These are phyloP conservation scores for Solanum bulbocastanum DNA, from an alignment of 257 asterid genomes.

Conservation along the genomic window DNA sequence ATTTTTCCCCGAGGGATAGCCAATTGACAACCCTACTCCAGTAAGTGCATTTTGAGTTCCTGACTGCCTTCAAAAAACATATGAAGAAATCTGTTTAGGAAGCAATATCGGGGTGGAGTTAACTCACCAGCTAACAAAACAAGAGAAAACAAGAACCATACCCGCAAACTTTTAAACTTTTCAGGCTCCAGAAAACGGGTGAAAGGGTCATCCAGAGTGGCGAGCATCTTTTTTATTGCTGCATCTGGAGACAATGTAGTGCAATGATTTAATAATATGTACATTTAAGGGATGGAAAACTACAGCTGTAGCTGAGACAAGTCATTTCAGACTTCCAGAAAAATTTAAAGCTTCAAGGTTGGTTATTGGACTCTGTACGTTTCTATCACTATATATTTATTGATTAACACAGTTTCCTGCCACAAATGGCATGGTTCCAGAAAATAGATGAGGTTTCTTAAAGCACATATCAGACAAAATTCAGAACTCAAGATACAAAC, in stretches of 20 bases:
- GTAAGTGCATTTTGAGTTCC: conserved; percentile 84
- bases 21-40: conserved; percentile 95
- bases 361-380: not conserved
- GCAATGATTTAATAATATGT: not conserved
- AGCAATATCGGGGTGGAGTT: not conserved
- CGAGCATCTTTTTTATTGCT: conserved; percentile 89
- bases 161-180: conserved; percentile 84
- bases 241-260: conserved; percentile 38
- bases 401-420: not conserved
- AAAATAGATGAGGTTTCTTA: not conserved
- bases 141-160: conserved; percentile 25
- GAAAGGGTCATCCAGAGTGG: conserved; percentile 92
- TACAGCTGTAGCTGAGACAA: not conserved
- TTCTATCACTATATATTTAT: not conserved
- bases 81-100: conserved; percentile 14
- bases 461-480: not conserved
- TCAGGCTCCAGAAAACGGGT: conserved; percentile 96
- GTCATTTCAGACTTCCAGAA: not conserved
- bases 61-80: conserved; percentile 86
- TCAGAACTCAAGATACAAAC: not conserved
- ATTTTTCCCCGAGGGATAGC: conserved; percentile 60
- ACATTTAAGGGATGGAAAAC: not conserved
- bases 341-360: not conserved
- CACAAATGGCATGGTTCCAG: not conserved
- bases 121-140: not conserved